Percentiles rank a stretch among this genome's conserved stretches.
Evolutionary conservation across 768 basidiomycete species (phyloP).

Genomic region (Amyloporia xantha): DNA sequence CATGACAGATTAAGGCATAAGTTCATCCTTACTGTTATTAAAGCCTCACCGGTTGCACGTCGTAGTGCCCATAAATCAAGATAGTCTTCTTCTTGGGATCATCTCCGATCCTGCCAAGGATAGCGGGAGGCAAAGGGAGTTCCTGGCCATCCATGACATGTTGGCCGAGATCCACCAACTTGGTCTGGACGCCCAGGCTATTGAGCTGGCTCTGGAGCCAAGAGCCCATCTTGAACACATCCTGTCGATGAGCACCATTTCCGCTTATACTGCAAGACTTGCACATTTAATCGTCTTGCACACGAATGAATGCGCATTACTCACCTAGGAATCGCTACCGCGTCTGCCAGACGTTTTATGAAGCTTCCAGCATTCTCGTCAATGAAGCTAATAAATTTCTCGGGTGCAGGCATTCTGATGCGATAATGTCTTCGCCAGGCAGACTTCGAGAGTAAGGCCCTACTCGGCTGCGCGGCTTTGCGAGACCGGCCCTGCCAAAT

Average conservation of each 20-base stretch:
- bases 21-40: not conserved
- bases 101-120: slow-evolving; percentile 75
- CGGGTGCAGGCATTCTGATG: slow-evolving; percentile 28
- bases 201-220: slow-evolving; percentile 74
- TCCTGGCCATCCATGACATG: slow-evolving; percentile 69
- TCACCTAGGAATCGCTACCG: slow-evolving; percentile 82
- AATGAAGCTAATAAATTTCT: slow-evolving; percentile 42
- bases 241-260: slow-evolving; percentile 61
- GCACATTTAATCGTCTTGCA: not conserved
- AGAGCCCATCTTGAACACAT: slow-evolving; percentile 81
- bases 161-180: slow-evolving; percentile 67
- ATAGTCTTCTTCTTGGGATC: slow-evolving; percentile 92
- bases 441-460: no score
- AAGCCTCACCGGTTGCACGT: slow-evolving; percentile 78
- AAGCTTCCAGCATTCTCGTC: slow-evolving; percentile 66
- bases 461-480: no score
- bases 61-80: slow-evolving; percentile 90
- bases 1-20: not conserved
- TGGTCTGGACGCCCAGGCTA: slow-evolving; percentile 71
- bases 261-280: slow-evolving; percentile 47
- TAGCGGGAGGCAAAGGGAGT: slow-evolving; percentile 71
- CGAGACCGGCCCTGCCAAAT: no score
- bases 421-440: not conserved
- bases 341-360: slow-evolving; percentile 71
- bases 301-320: not conserved